Percentiles rank a stretch among this genome's conserved stretches.
These are phyloP conservation scores for Apiospora arundinis DNA, from an alignment of 2,329 filamentous ascomycete species.

Conservation along the genomic window DNA sequence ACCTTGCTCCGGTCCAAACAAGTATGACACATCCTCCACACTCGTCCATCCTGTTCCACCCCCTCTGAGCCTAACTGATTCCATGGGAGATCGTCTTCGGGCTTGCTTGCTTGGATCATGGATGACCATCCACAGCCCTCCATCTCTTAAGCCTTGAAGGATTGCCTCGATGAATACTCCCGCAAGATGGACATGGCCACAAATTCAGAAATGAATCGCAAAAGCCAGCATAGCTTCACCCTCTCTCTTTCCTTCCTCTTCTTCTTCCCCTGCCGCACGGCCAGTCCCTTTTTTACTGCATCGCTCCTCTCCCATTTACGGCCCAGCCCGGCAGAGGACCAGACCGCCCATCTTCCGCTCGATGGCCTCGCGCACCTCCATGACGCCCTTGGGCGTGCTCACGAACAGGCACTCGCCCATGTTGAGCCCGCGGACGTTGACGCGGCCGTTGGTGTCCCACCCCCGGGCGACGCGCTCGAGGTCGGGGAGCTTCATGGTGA, in stretches of 20 bases:
- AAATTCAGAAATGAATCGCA: not conserved
- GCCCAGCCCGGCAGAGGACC: constrained; percentile 71
- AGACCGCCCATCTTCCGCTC: constrained; percentile 82
- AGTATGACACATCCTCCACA: not conserved
- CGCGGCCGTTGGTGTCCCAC: constrained; percentile 67
- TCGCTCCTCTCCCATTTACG: constrained; percentile 24
- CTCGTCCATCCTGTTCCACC: not conserved
- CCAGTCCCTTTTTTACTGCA: not conserved
- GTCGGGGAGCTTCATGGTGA: constrained; percentile 68
- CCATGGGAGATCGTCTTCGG: not conserved
- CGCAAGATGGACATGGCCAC: not conserved
- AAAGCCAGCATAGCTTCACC: not conserved
- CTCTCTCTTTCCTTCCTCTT: not conserved
- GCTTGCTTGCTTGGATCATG: not conserved
- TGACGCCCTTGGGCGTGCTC: constrained; percentile 75
- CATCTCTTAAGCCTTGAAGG: not conserved
- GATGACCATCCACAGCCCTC: not conserved
- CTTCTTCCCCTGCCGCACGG: not conserved
- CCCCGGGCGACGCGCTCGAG: constrained; percentile 73
- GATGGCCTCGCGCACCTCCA: constrained; percentile 84
- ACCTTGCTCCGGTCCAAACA: not conserved
- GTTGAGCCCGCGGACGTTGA: constrained; percentile 71
- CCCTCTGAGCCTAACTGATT: not conserved
- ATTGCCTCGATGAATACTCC: not conserved
- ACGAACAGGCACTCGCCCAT: constrained; percentile 86